phyloP scores from a whole-genome alignment of 768 basidiomycete species.

The Rubroboletus pulcherrimus region DNA sequence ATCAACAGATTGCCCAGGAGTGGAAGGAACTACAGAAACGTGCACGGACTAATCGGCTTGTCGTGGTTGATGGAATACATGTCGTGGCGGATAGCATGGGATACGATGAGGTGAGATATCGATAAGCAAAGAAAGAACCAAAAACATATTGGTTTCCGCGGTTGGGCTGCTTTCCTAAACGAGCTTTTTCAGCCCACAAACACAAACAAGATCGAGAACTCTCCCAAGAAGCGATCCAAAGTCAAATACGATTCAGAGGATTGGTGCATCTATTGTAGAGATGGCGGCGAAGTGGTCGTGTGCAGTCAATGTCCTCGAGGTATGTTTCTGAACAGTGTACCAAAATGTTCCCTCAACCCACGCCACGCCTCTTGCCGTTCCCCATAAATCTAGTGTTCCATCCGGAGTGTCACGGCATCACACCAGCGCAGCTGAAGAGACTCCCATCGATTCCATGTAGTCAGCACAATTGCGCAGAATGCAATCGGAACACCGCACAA shows the following conservation, averaged over 20 bases:
- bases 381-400: conserved; percentile 46
- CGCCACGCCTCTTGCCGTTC: not conserved
- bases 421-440: conserved; percentile 26
- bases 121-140: conserved; percentile 16
- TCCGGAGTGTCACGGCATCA: conserved; percentile 42
- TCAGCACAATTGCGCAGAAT: conserved; percentile 50
- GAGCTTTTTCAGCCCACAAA: conserved; percentile 13
- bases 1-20: conserved; percentile 42
- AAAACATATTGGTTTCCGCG: not conserved
- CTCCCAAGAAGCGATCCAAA: conserved; percentile 32
- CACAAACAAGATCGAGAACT: conserved; percentile 8
- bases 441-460: conserved; percentile 35
- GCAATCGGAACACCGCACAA: conserved; percentile 41
- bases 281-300: conserved; percentile 51
- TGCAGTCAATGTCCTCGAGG: conserved; percentile 55
- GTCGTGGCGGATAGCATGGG: conserved; percentile 31
- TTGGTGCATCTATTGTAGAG: conserved; percentile 55
- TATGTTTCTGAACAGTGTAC: conserved; percentile 19
- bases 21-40: conserved; percentile 48
- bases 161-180: conserved; percentile 1
- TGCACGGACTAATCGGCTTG: conserved; percentile 37
- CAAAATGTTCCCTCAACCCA: not conserved
- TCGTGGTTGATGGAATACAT: conserved; percentile 36
- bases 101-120: conserved; percentile 26
- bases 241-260: conserved; percentile 50